Base-by-base conservation (phyloP, 23 red algal species). In the Chondrus crispus region DNA sequence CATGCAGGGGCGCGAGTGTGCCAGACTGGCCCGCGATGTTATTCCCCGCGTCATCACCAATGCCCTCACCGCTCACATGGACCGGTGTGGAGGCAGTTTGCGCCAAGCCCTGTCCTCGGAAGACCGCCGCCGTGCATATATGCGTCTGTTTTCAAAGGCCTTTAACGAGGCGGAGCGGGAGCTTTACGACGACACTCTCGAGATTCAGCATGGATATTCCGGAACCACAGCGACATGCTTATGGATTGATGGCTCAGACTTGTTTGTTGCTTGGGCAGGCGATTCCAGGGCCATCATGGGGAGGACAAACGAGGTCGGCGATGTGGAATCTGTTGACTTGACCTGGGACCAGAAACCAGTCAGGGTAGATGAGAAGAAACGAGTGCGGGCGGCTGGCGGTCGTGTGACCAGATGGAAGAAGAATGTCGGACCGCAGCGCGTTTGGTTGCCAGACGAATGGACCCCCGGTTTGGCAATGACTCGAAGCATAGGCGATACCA, bases 401-500 rank as follows among this genome's bases (percentile, higher is more conserved):
- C 91, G 94, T 26, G 85, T 99, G 19, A 95, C 90, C 18, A 77
- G 92, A 41, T 99, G 97, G 97, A 81, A 95, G 36, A 84, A 93
- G 57, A 90, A 92, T 58, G 75, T 95, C 22, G 97, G 97, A 22
- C 97, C 97, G 54, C 80, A 93, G 74, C 77, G 97, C 3, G 97
- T 99, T 9, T 99, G 97, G 97, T 50, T 99, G 47, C 91, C 97
- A 4, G 69, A 89, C 26, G 94, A 95, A 26, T 95, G 97, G 94
- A 18, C 96, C 20, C 97, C 97, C 4, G 97, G 97, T 24, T 69
- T 99, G 37, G 97, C 97, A 45, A 99, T 99, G 97, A 99, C 93
- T n/a, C 94, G 97, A 40, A 95, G 90, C 41, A 79, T 99, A 50
- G 97, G 97, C 46, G 97, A 99, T 58, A 94, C 90, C 0, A 75